These are phyloP conservation scores for Fusarium longipes DNA, from an alignment of 2,329 filamentous ascomycete genomes.

Conservation along the genomic window DNA sequence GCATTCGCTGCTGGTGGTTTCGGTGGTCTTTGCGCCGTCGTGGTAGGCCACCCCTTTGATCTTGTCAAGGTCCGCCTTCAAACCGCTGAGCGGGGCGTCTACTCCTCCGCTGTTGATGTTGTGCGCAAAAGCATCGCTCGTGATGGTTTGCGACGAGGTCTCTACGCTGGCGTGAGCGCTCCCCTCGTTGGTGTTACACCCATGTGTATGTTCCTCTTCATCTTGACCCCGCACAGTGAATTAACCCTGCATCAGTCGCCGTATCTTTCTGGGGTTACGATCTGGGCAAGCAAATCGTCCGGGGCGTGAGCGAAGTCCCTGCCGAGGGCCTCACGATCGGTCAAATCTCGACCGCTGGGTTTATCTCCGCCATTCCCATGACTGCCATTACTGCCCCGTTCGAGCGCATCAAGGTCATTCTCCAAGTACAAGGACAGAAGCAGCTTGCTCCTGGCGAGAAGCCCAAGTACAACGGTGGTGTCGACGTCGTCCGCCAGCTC, in stretches of 20 bases:
- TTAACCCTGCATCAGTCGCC: constrained; percentile 62
- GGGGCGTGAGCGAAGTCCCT: constrained; percentile 70
- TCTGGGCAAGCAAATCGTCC: constrained; percentile 89
- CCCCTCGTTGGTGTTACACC: constrained; percentile 95
- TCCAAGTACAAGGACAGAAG: constrained; percentile 97
- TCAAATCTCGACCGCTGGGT: constrained; percentile 91
- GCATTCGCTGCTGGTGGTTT: constrained; percentile 91
- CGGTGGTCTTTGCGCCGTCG: constrained; percentile 90
- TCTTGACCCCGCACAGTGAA: neutral
- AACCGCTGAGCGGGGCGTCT: constrained; percentile 93
- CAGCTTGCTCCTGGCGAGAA: constrained; percentile 89
- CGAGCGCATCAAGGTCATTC: constrained; percentile 97
- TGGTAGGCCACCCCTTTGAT: constrained; percentile 97
- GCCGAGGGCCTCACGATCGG: constrained; percentile 82
- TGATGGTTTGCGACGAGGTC: constrained; percentile 81
- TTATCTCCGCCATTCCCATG: constrained; percentile 98
- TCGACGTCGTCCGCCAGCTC: constrained; percentile 92
- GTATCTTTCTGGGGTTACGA: constrained; percentile 90
- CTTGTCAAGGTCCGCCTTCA: constrained; percentile 97
- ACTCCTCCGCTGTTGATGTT: constrained; percentile 90
- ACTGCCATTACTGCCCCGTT: constrained; percentile 98
- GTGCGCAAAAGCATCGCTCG: constrained; percentile 87
- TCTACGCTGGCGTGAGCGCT: constrained; percentile 97
- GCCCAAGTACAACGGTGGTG: constrained; percentile 86
- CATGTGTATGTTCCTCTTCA: constrained; percentile 80